Evolutionary conservation across 2,329 filamentous ascomycete genomes (phyloP).

Genomic region (Xylaria multiplex): DNA sequence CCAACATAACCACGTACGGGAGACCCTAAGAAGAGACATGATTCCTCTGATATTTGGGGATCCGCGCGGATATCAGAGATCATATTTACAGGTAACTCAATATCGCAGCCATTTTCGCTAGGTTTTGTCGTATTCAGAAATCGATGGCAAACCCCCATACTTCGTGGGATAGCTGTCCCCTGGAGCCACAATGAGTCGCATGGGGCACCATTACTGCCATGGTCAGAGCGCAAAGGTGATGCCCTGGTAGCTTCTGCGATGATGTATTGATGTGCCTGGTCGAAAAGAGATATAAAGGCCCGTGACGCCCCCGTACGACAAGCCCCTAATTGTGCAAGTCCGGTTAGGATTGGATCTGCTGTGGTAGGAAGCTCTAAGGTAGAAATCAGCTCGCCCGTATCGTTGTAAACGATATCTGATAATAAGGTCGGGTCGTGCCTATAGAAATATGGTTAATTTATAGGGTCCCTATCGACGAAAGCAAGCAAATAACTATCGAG

Average conservation of each 20-base stretch:
- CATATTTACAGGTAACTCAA: slow-evolving; percentile 24
- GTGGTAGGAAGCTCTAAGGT: slow-evolving; percentile 20
- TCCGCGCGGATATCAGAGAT: slow-evolving; percentile 29
- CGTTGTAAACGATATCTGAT: slow-evolving; percentile 21
- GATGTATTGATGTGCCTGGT: slow-evolving; percentile 26
- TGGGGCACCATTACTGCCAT: background rate
- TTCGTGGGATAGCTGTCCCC: slow-evolving; percentile 32
- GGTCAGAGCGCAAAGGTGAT: slow-evolving; percentile 18
- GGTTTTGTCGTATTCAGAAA: slow-evolving; percentile 28
- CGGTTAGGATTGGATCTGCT: slow-evolving; percentile 28
- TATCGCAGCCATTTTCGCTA: background rate
- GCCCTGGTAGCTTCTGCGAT: slow-evolving; percentile 32
- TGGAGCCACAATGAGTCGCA: slow-evolving; percentile 25
- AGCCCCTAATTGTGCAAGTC: slow-evolving; percentile 30
- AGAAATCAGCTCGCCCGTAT: slow-evolving; percentile 19
- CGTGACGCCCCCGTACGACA: slow-evolving; percentile 30
- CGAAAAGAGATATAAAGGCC: slow-evolving; percentile 36
- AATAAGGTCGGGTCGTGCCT: slow-evolving; percentile 34
- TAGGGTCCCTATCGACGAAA: background rate
- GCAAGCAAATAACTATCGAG: background rate
- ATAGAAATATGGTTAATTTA: slow-evolving; percentile 9
- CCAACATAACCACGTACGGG: slow-evolving; percentile 24
- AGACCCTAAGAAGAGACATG: slow-evolving; percentile 25
- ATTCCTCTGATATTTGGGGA: slow-evolving; percentile 6
- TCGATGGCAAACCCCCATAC: slow-evolving; percentile 23